Evolutionary conservation across 1,139 yeast species (phyloP), one percentile per base, ranked within the genome.

Genomic region (Nakaseomyces sp.): DNA sequence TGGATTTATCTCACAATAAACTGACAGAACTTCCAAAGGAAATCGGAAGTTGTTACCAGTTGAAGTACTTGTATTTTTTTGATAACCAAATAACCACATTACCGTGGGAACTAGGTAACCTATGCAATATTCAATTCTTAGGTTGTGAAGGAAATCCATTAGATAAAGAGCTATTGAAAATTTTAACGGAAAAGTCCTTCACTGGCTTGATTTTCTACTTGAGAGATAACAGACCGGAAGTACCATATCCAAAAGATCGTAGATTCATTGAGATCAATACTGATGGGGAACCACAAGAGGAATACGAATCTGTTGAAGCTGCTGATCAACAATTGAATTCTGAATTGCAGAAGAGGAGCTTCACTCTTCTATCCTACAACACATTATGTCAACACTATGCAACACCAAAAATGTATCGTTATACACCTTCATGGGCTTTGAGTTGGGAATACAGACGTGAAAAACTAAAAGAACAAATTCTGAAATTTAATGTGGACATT

Each of bases 361-460:
- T 91, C 62, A 84, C 96, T 0, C 70, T 89, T 44, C 72, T 87
- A 73, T 80, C 89, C 40, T 91, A 88, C 70, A 91, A 91, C 64
- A 86, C 95, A 3, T 72, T 91, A 60, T 91, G 98, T 65, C 97
- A 91, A 61, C 94, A 84, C 63, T 89, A 89, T 68, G 97, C 97
- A 3, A 88, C 96, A 8, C 76, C 93, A 17, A 84, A 80, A 63
- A 74, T 89, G 83, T 93, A 86, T 63, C 89, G 85, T 56, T 91
- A 86, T 61, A 88, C 97, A 2, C 97, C 97, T 25, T 79, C 95
- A 1, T 91, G 98, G 98, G 98, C 97, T 5, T 73, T 91, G 50
- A 77, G 80, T 44, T 89, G 97, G 97, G 84, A 83, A n/a, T 88
- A 82, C 65, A 81, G 99, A 66, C 77, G 82, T 59, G 79, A 81